Base-by-base conservation (phyloP, 2,329 filamentous ascomycete genomes). In the Apiospora kogelbergensis region DNA sequence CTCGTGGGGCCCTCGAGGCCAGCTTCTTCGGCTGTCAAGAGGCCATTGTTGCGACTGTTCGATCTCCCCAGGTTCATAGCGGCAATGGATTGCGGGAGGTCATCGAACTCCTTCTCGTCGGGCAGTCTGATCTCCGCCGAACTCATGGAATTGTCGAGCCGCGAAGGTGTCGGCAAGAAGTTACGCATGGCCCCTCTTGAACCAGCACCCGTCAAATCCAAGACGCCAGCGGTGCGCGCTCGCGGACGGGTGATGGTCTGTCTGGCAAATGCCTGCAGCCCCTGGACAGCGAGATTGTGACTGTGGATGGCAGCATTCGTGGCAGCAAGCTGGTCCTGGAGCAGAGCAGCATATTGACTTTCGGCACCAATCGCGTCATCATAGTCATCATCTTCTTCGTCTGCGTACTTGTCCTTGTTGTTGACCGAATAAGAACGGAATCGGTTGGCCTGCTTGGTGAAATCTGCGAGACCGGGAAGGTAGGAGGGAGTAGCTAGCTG, bases 341-440 rank as follows among this genome's bases (percentile, higher is more conserved):
- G 81, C 65, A 86, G 83, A 33, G 88, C 89, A 68, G 91, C 87
- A 70, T 89, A 89, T 67, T 89, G 85, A 70, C 77, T 85, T 70
- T 90, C 87, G 60, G 88, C 81, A 24, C 81, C 81, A 67, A 88
- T 77, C 69, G 82, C 78, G 26, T 85, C 85, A 45, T 87, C 90
- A 70, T 92, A 93, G 20, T 93, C 91, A 70, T 94, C 92, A 33
- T 94, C 91, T 67, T 97, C 95, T 63, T 94, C 91, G 75, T 97
- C 94, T 2, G 93, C 95, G 76, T 98, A 98, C 80, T 96, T 97
- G 79, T 98, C 95, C 81, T 97, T 98, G 68, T 97, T 97, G 80
- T 99, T 99, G 73, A 99, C 96, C 0, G 96, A 99, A 80, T 98
- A 98, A 1, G 96, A 99, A 63, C 96, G 90, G 85, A 98, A 97